Base-by-base conservation (phyloP, 108 stramenopile species). In the Cyclotella choctawhatcheeana region DNA sequence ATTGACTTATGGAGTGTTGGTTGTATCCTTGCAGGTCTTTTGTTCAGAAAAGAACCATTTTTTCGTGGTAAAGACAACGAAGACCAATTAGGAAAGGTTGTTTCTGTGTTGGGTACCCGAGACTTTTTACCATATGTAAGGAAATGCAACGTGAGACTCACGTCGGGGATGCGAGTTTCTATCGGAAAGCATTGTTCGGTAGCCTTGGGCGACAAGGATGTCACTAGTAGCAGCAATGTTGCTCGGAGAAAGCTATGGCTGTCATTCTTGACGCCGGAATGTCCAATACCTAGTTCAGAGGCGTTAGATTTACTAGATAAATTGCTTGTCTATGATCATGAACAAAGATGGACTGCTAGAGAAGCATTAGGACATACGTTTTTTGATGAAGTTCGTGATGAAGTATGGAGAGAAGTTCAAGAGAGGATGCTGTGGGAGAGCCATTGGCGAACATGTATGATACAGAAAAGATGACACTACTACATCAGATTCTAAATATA, bases 1-100 rank as follows among this genome's bases (percentile, higher is more conserved):
- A 82, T 95, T 53, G 93, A 95, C 59, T 63, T 95, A 68, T 95
- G 93, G 93, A 83, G 89, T 10, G 87, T 95, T 0, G 93, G 93
- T n/a, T 92, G 91, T 50, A 91, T 92, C 3, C 73, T 95, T 30
- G 93, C 87, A 1, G 93, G 93, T 10, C 65, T 95, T 10, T 59
- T 95, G 33, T 84, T 92, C 32, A 79, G 88, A 10, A 71, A 75
- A 10, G 93, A 95, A 52, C 93, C 93, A 10, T 92, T 95, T 68
- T 95, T 95, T 64, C 85, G 91, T 14, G 93, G 83, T 10, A 85
- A 80, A 37, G 91, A 95, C 62, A 95, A 95, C 73, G 61, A 86
- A 27, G 93, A 95, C 76, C 93, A 95, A 51, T 63, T 95, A 48
- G 88, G 86, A 0, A 89, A 85, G 26, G 92, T 95, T 56, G 77